Evolutionary conservation across 1,284 basidiomycete genomes (phyloP), one percentile per base, ranked within the genome.

Genomic region (Apiotrichum veenhuisii): DNA sequence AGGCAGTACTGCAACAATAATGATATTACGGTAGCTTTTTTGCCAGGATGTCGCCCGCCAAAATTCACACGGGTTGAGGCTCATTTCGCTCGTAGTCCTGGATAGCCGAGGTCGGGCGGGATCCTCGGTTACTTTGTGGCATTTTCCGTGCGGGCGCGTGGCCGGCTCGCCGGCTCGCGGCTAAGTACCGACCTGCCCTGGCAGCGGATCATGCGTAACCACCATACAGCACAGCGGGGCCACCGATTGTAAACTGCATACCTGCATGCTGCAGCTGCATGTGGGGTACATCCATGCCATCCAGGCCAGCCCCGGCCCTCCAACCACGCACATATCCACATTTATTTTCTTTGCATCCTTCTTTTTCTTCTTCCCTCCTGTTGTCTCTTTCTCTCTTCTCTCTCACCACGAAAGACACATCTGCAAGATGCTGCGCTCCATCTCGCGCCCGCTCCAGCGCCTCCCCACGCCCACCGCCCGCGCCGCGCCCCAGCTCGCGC

Each of bases 401-500:
- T 17, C 25, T 22, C 23, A 11, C n/a, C 15, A 3, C 27, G 15
- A 38, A 2, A 22, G 5, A 15, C 30, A 22, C n/a, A n/a, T n/a
- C n/a, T n/a, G n/a, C n/a, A n/a, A n/a, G 10, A 50, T 50, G 49
- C 49, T 50, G 27, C 49, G 49, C 49, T 27, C 26, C 26, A 7
- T 48, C 33, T 3, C 46, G 9, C 26, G 44, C 30, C 38, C 52
- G 22, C 37, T 38, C 45, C 20, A 8, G 27, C 45, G 52, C 30
- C 20, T 4, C 38, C 38, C 41, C 46, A 18, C 30, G 15, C 40
- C 41, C 25, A 17, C n/a, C 23, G 25, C 33, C 22, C 50, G 10
- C 38, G 36, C 55, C 12, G 37, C 50, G 17, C 27, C 33, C 20
- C 45, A 51, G 34, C n/a, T n/a, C n/a, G 42, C 56, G 18, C 63